Percentiles rank a stretch among this genome's conserved stretches.
phyloP scores from a whole-genome alignment of 2,329 filamentous ascomycete species.

The Alternaria brassicicola region DNA sequence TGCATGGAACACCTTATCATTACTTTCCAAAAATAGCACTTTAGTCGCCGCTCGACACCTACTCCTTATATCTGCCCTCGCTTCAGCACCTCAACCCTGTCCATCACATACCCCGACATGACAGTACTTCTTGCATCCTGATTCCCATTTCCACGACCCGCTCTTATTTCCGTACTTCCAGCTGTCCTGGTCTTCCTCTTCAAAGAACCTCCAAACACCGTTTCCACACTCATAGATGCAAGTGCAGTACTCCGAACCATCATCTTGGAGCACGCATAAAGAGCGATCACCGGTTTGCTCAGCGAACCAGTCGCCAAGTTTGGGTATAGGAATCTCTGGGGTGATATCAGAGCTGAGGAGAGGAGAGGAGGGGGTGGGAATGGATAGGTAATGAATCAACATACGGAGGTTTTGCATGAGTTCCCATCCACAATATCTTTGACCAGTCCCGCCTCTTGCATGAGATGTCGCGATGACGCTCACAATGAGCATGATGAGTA shows the following conservation, averaged over 20 bases:
- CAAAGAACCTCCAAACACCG: slow-evolving; percentile 16
- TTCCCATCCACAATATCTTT: slow-evolving; percentile 16
- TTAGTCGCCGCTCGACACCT: background rate
- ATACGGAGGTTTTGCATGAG: slow-evolving; percentile 16
- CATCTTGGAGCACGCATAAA: slow-evolving; percentile 6
- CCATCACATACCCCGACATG: slow-evolving; percentile 24
- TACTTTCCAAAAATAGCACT: background rate
- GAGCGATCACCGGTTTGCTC: slow-evolving; percentile 21
- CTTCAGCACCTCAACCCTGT: background rate
- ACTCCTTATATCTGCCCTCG: background rate
- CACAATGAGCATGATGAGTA: background rate
- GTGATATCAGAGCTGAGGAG: background rate
- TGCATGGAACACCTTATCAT: background rate
- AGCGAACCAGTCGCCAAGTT: slow-evolving; percentile 16
- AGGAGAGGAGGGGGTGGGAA: background rate
- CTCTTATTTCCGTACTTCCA: background rate
- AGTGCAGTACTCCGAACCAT: slow-evolving; percentile 19
- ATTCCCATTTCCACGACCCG: background rate
- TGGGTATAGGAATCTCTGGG: slow-evolving; percentile 17
- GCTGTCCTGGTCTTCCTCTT: background rate
- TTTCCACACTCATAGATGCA: slow-evolving; percentile 28
- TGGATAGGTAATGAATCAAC: background rate
- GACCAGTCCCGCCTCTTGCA: background rate
- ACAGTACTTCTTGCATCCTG: slow-evolving; percentile 24
- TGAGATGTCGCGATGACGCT: background rate